Evolutionary conservation across 495 filamentous ascomycete genomes (phyloP).

Genomic region (Talaromyces adpressus): DNA sequence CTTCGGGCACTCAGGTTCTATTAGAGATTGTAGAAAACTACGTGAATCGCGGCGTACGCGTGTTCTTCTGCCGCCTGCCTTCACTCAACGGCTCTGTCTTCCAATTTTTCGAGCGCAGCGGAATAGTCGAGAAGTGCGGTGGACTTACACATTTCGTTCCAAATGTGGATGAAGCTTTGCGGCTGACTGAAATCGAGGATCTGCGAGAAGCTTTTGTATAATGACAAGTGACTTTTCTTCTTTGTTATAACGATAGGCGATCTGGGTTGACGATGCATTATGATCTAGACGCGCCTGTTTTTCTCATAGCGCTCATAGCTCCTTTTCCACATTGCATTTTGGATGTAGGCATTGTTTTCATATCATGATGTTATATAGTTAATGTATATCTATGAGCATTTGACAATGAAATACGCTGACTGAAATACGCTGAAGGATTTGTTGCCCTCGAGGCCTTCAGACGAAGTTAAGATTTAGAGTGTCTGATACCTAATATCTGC

Average conservation of each 20-base stretch:
- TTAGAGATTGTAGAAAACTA: conserved; percentile 82
- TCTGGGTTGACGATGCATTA: neutral
- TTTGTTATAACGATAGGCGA: neutral
- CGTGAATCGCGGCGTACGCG: conserved; percentile 59
- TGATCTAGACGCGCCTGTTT: neutral
- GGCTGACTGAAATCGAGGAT: conserved; percentile 65
- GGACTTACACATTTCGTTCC: conserved; percentile 71
- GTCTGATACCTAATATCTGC: neutral
- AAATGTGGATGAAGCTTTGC: conserved; percentile 76
- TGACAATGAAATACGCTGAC: neutral
- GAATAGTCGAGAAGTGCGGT: conserved; percentile 75
- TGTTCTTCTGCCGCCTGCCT: conserved; percentile 84
- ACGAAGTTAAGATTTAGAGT: neutral
- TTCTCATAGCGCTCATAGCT: neutral
- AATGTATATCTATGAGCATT: neutral
- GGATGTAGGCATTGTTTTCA: neutral
- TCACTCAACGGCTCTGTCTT: conserved; percentile 56
- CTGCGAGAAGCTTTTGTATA: neutral
- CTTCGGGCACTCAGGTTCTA: conserved; percentile 85
- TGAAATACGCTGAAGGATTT: neutral
- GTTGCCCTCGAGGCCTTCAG: neutral
- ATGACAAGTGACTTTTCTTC: neutral
- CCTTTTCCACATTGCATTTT: neutral
- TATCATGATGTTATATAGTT: neutral
- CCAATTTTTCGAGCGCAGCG: conserved; percentile 65